A percentile compares a stretch with the other conserved stretches of the same genome.
These are phyloP conservation scores for Cymodocea nodosa DNA, from an alignment of 116 monocot species.

Conservation along the genomic window DNA sequence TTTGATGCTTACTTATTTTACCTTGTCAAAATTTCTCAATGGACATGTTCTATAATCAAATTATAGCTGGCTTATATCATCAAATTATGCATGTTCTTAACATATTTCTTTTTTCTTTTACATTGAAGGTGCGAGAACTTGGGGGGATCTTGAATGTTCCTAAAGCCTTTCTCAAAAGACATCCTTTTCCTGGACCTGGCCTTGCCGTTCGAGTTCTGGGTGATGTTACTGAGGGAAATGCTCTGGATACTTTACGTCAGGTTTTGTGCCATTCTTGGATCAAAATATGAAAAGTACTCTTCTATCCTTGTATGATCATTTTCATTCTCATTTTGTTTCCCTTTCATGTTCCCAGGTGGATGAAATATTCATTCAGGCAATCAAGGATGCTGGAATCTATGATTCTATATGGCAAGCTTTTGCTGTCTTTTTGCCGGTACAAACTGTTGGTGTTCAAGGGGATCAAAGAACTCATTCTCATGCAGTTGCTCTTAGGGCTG, in stretches of 20 bases:
- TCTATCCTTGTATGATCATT: neutral
- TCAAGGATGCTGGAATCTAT: constrained; percentile 92
- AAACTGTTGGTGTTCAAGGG: constrained; percentile 94
- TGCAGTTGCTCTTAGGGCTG: constrained; percentile 78
- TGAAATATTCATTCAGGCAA: constrained; percentile 93
- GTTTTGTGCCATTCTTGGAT: constrained; percentile 12
- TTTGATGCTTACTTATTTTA: neutral
- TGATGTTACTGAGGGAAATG: constrained; percentile 92
- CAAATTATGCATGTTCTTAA: neutral
- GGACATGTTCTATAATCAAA: too few species aligned
- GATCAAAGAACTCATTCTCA: constrained; percentile 89
- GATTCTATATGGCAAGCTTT: constrained; percentile 98
- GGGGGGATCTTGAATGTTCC: constrained; percentile 86
- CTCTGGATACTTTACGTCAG: constrained; percentile 82
- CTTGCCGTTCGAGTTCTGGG: constrained; percentile 91
- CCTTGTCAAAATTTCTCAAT: too few species aligned
- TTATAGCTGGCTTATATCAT: too few species aligned
- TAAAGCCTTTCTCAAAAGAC: constrained; percentile 78
- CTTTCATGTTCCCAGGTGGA: constrained; percentile 41
- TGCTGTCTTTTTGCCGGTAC: constrained; percentile 83
- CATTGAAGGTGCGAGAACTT: constrained; percentile 53
- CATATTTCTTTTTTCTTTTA: neutral
- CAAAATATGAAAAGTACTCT: neutral
- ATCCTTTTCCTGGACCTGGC: constrained; percentile 97
- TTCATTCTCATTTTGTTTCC: neutral